Evolutionary conservation across 73 alveolate species (phyloP).

Genomic region (Paramecium bursaria): DNA sequence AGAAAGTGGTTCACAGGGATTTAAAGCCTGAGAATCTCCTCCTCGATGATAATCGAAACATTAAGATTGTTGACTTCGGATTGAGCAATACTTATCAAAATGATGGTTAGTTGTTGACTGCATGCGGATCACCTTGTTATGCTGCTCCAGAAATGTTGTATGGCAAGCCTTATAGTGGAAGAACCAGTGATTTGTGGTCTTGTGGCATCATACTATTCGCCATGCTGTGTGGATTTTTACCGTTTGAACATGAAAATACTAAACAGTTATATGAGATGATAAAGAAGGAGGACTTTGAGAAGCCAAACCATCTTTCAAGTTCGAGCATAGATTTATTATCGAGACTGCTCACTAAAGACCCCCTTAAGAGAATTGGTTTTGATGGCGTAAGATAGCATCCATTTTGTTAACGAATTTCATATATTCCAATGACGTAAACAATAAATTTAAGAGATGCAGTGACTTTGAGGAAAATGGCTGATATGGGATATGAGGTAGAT

Average conservation of each 20-base stretch:
- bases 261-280: conserved; percentile 55
- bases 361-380: conserved; percentile 8
- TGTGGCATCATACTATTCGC: conserved; percentile 78
- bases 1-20: conserved; percentile 78
- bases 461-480: too few relatives aligned
- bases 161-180: conserved; percentile 73
- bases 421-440: too few relatives aligned
- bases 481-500: conserved; percentile 2
- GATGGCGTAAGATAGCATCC: conserved; percentile 28
- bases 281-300: conserved; percentile 43
- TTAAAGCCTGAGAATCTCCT: conserved; percentile 79
- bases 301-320: conserved; percentile 48
- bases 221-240: conserved; percentile 79
- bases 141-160: conserved; percentile 86
- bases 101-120: conserved; percentile 71
- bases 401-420: neutral
- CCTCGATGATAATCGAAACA: conserved; percentile 69
- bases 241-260: conserved; percentile 74
- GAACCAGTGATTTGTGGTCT: conserved; percentile 74
- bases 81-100: conserved; percentile 72
- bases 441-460: too few relatives aligned
- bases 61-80: conserved; percentile 84
- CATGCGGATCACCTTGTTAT: conserved; percentile 86
- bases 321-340: conserved; percentile 3
- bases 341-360: conserved; percentile 26